A percentile compares a stretch with the other conserved stretches of the same genome.
Evolutionary conservation across 306 rosid species (phyloP).

Genomic region (Lupinus albus): DNA sequence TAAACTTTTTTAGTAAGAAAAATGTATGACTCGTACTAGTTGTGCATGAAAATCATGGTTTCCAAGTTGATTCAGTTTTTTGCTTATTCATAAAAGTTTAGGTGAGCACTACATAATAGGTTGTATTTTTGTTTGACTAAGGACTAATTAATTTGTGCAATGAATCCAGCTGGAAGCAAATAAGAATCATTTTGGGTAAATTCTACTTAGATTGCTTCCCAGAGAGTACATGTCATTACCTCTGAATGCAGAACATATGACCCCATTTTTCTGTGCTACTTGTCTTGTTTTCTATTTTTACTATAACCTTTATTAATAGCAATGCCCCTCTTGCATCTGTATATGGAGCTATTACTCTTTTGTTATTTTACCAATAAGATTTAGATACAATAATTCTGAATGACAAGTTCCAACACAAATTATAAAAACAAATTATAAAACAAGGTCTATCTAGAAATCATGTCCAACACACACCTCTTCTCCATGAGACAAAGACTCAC

Average conservation of each 20-base stretch:
- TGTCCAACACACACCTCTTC: no score
- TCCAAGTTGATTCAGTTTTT: constrained; percentile 3
- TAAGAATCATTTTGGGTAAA: neutral
- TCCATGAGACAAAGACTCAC: no score
- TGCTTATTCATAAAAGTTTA: constrained; percentile 2
- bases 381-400: no score
- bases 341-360: neutral
- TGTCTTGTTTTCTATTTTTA: neutral
- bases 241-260: neutral
- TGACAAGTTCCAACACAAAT: no score
- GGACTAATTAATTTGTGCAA: neutral
- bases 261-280: neutral
- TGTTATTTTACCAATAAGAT: no score
- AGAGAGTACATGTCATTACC: neutral
- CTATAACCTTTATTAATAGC: neutral
- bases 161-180: neutral
- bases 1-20: neutral
- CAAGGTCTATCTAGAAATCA: no score
- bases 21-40: neutral
- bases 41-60: neutral
- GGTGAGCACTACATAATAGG: neutral
- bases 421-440: no score
- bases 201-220: neutral
- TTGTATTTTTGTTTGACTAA: neutral
- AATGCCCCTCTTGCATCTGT: neutral